Conservation (phyloP, 2,329 filamentous ascomycete species). For the Westerdykella ornata region DNA sequence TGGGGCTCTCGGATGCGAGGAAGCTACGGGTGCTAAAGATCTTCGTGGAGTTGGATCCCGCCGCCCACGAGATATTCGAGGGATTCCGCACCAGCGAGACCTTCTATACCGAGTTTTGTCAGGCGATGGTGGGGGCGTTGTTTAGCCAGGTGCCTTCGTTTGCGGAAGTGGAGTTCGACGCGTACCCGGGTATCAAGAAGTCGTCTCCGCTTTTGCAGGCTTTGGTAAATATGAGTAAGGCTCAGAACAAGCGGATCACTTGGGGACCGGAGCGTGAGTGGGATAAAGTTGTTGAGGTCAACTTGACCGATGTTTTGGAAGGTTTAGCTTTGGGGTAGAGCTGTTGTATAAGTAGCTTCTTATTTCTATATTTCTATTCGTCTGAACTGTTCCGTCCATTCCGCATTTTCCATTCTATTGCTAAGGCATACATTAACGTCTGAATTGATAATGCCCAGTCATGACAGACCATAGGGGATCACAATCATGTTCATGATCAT, state of each 20-base stretch:
- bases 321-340: conserved; percentile 18
- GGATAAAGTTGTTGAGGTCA: conserved; percentile 39
- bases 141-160: conserved; percentile 53
- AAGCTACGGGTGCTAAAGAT: conserved; percentile 56
- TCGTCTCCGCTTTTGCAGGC: conserved; percentile 58
- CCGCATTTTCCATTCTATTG: too few species aligned
- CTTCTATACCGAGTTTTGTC: conserved; percentile 64
- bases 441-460: not conserved
- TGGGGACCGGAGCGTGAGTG: conserved; percentile 66
- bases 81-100: conserved; percentile 60
- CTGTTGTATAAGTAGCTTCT: too few species aligned
- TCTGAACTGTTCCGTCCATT: too few species aligned
- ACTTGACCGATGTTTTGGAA: conserved; percentile 21
- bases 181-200: conserved; percentile 58
- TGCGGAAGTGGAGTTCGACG: conserved; percentile 61
- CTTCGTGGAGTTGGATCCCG: conserved; percentile 67
- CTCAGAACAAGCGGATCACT: conserved; percentile 48
- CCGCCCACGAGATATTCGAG: conserved; percentile 55
- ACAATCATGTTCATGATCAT: too few species aligned
- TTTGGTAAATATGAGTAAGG: conserved; percentile 49
- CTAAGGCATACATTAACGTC: too few species aligned
- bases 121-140: conserved; percentile 51
- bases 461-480: too few species aligned
- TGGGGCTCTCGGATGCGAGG: conserved; percentile 58
- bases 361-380: too few species aligned